A percentile compares a stretch with the other conserved stretches of the same genome.
These are phyloP conservation scores for Lachancea waltii DNA, from an alignment of 805 yeast genomes.

Conservation along the genomic window DNA sequence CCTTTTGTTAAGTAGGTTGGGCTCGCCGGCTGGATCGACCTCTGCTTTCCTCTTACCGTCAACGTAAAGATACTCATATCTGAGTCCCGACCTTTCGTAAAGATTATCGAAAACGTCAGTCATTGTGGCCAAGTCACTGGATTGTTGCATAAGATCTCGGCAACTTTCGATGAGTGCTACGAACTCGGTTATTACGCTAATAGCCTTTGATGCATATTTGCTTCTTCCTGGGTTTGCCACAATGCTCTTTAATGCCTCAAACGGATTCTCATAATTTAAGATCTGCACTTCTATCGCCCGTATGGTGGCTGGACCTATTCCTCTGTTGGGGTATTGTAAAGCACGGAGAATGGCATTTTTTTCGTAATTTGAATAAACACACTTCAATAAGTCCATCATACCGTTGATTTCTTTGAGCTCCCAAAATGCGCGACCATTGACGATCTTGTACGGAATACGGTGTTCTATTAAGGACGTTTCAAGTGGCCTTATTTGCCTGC, in stretches of 20 bases:
- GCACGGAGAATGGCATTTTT: slow-evolving; percentile 52
- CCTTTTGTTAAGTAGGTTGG: slow-evolving; percentile 21
- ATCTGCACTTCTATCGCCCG: slow-evolving; percentile 21
- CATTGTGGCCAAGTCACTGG: slow-evolving; percentile 10
- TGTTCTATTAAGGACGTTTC: slow-evolving; percentile 55
- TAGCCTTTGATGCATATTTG: slow-evolving; percentile 16
- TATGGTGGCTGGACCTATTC: slow-evolving; percentile 55
- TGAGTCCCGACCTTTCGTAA: slow-evolving; percentile 28
- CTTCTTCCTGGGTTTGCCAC: background rate
- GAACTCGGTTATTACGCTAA: slow-evolving; percentile 19
- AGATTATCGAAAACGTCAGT: slow-evolving; percentile 24
- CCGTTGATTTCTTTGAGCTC: slow-evolving; percentile 61
- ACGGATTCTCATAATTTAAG: slow-evolving; percentile 5
- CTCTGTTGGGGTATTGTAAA: slow-evolving; percentile 55
- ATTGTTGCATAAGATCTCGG: slow-evolving; percentile 7
- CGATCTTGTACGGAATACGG: slow-evolving; percentile 57
- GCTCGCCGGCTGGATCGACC: slow-evolving; percentile 15
- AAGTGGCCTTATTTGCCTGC: slow-evolving; percentile 51
- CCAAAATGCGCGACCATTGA: slow-evolving; percentile 78
- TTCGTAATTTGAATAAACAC: slow-evolving; percentile 54
- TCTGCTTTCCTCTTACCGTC: slow-evolving; percentile 26
- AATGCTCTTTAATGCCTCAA: slow-evolving; percentile 15
- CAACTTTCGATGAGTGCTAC: slow-evolving; percentile 21
- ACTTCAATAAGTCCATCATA: slow-evolving; percentile 58
- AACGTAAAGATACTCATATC: slow-evolving; percentile 19